Evolutionary conservation across 768 basidiomycete species (phyloP), one percentile per base, ranked within the genome.

Genomic region (Gymnopilus junonius): DNA sequence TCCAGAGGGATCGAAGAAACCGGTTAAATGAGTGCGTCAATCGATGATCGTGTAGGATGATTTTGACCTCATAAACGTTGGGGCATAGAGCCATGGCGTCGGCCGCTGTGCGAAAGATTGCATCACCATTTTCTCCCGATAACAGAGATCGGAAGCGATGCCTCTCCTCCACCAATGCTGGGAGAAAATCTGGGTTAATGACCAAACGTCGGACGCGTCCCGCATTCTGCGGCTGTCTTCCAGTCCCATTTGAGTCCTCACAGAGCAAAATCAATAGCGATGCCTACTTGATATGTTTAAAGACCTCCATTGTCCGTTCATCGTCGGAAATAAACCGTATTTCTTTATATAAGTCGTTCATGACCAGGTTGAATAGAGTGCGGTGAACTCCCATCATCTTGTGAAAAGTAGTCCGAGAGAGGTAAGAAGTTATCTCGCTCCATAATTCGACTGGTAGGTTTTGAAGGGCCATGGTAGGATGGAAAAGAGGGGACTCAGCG

Each of bases 271-370:
- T 46, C 21, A 59, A 35, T 42, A 21, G 1, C 17, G 14, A 8
- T 15, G 56, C 70, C 50, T 23, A 74, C 73, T 56, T 39, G 15
- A 73, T 58, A 48, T 68, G 69, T 12, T 71, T 51, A 42, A 73
- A 67, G 8, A 53, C 55, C 27, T 67, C 65, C 7, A 64, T 4
- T 29, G 67, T 70, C 11, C 56, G 39, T 20, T 65, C 51, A 39
- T 68, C 70, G 51, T 70, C 66, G 17, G 58, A 45, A 6, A 67
- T 59, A 15, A 76, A 63, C 21, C 69, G 58, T n/a, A 74, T 42
- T 55, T 73, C 70, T 43, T 65, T 53, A 46, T 73, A 76, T n/a
- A 73, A 67, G 31, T 72, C 70, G 29, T 73, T 55, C 65, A 74
- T 61, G 5, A 67, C 75, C 17, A 75, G 51, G 25, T 73, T 65